Percentiles rank a stretch among this genome's conserved stretches.
Evolutionary conservation across 495 filamentous ascomycete genomes (phyloP).

Genomic region (Xylaria acuta): DNA sequence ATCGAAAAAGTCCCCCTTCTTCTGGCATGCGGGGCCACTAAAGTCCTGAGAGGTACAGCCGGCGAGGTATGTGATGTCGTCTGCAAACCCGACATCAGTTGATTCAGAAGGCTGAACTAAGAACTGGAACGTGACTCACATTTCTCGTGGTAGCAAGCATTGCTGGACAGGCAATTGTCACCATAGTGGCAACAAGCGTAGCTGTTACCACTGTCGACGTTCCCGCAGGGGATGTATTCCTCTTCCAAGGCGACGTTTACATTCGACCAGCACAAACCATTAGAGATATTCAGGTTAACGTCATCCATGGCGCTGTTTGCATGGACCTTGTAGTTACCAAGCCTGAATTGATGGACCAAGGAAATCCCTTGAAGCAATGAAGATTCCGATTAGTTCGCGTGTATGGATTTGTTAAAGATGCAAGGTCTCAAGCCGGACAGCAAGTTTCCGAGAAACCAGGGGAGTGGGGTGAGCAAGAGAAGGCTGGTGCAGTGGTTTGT

Average conservation of each 20-base stretch:
- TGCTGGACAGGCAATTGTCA: conserved; percentile 32
- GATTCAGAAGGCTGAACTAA: not conserved
- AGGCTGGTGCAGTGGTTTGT: not conserved
- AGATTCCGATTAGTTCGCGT: not conserved
- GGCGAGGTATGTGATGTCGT: conserved; percentile 36
- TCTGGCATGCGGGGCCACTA: conserved; percentile 31
- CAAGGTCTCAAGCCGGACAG: not conserved
- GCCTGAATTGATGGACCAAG: not conserved
- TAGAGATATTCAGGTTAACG: conserved; percentile 35
- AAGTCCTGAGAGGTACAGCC: conserved; percentile 41
- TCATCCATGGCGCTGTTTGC: conserved; percentile 27
- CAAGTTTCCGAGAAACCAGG: not conserved
- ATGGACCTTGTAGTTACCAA: not conserved
- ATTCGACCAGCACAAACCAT: conserved; percentile 46
- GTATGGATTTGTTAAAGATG: not conserved
- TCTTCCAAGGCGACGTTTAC: not conserved
- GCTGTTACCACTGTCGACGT: conserved; percentile 38
- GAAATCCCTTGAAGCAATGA: not conserved
- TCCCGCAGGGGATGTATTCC: conserved; percentile 47
- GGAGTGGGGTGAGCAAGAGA: not conserved
- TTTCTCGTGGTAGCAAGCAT: conserved; percentile 31
- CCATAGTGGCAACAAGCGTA: conserved; percentile 37
- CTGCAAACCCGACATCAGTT: conserved; percentile 19
- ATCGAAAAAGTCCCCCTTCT: conserved; percentile 31
- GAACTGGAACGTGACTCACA: conserved; percentile 21